Evolutionary conservation across 129 eudicot species (phyloP), one percentile per base, ranked within the genome.

Genomic region (Lactuca sativa): DNA sequence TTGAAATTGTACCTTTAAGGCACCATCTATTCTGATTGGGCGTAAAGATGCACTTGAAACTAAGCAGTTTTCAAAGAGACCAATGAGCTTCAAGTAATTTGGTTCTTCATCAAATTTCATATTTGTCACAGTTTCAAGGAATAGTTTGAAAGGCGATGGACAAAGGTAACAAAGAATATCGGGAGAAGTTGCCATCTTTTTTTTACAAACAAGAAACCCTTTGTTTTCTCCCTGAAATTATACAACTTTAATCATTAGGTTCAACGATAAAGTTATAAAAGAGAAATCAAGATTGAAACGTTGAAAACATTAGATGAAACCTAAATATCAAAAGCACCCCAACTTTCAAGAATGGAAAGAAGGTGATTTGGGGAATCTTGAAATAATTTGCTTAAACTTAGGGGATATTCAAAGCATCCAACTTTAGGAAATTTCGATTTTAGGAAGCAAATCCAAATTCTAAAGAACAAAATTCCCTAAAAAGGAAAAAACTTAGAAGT

Each of bases 51-150:
- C 83, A 64, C 65, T 69, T 44, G 88, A 84, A 74, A 77, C 73
- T 14, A 84, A 64, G 76, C 83, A 77, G 76, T 77, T 80, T 3
- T 85, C 84, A 72, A 87, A 87, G 34, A 87, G 77, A 25, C 83
- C 83, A 52, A 90, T 77, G 51, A 79, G 91, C 79, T 87, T 90
- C 11, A 83, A 78, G 82, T 90, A 90, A 13, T 90, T 81, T 14
- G 97, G 97, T 74, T 84, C 97, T 82, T 90, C 97, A 18, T 90
- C 95, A 51, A 90, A 90, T 74, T 90, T 87, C 89, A 90, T 76
- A 67, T 90, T 80, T 21, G 91, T 83, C 36, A 87, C 97, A 71
- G 62, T 69, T 64, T 90, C 97, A 56, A 90, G 89, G 49, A 90
- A 90, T 56, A 59, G 74, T 64, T 65, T 84, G 56, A 87, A 87